These are phyloP conservation scores for Vigna angularis DNA, from an alignment of 306 rosid genomes.

Conservation along the genomic window DNA sequence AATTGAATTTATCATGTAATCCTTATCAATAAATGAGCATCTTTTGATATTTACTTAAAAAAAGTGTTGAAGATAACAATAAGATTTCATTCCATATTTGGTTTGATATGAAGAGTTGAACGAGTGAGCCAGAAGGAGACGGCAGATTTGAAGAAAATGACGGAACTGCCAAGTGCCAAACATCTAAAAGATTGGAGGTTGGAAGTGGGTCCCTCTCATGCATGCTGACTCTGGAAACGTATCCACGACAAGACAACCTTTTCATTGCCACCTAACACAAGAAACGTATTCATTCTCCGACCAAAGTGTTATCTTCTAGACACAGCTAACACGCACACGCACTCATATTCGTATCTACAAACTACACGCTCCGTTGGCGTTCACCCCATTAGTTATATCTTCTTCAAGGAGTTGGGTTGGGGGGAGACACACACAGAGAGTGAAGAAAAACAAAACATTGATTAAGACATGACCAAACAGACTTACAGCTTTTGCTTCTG, in stretches of 20 bases:
- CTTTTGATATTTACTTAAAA: no score
- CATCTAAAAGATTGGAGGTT: neutral
- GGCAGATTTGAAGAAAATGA: neutral
- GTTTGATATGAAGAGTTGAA: neutral
- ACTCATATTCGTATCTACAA: no score
- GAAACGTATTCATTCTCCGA: slow-evolving; percentile 22
- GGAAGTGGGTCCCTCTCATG: slow-evolving; percentile 6
- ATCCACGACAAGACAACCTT: neutral
- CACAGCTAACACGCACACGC: neutral
- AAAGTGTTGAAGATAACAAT: no score
- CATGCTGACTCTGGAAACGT: neutral
- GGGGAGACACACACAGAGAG: neutral
- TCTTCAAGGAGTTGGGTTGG: neutral
- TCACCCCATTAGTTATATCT: neutral
- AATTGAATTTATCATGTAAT: no score
- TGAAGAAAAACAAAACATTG: neutral
- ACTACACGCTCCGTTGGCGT: neutral
- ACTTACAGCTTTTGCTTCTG: slow-evolving; percentile 87
- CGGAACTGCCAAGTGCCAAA: neutral
- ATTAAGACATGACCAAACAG: slow-evolving; percentile 66
- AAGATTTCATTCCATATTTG: neutral
- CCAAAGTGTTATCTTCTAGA: neutral
- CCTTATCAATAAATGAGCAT: no score
- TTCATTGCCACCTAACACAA: neutral
- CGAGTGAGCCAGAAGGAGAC: no score